These are phyloP conservation scores for Uncinocarpus reesii DNA, from an alignment of 2,329 filamentous ascomycete species.

Conservation along the genomic window DNA sequence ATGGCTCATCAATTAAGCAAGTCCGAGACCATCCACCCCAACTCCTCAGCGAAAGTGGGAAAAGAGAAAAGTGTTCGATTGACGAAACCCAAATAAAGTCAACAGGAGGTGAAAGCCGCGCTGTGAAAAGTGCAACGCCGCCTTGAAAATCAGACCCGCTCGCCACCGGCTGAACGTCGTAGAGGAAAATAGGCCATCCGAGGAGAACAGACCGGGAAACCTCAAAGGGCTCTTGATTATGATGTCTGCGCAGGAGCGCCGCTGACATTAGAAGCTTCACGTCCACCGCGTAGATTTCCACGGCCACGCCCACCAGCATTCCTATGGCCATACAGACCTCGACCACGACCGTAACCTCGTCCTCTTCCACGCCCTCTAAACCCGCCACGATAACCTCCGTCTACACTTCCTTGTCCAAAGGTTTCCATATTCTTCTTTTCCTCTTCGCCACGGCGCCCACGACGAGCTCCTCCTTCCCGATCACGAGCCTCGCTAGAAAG, in stretches of 20 bases:
- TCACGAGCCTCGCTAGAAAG: constrained; percentile 92
- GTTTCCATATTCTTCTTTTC: constrained; percentile 95
- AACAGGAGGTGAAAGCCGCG: not conserved
- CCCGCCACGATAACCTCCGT: constrained; percentile 69
- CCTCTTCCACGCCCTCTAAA: constrained; percentile 61
- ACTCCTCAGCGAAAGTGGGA: constrained; percentile 1
- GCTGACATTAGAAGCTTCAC: constrained; percentile 30
- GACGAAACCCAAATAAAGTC: not conserved
- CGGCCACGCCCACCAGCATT: constrained; percentile 36
- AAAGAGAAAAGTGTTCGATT: not conserved
- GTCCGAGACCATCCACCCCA: not conserved
- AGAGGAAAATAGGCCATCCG: not conserved
- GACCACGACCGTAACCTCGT: constrained; percentile 41
- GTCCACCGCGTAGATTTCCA: constrained; percentile 37
- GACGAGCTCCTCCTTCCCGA: constrained; percentile 58
- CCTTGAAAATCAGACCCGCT: not conserved
- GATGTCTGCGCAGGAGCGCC: constrained; percentile 26
- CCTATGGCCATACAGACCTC: constrained; percentile 39
- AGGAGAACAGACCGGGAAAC: not conserved
- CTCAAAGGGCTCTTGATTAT: not conserved
- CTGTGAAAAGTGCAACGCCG: not conserved
- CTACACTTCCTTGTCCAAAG: constrained; percentile 91
- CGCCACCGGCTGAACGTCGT: not conserved
- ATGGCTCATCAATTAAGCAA: constrained; percentile 3
- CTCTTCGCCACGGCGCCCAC: constrained; percentile 85